phyloP scores from a whole-genome alignment of 768 basidiomycete genomes.

The Amylocystis lapponica region DNA sequence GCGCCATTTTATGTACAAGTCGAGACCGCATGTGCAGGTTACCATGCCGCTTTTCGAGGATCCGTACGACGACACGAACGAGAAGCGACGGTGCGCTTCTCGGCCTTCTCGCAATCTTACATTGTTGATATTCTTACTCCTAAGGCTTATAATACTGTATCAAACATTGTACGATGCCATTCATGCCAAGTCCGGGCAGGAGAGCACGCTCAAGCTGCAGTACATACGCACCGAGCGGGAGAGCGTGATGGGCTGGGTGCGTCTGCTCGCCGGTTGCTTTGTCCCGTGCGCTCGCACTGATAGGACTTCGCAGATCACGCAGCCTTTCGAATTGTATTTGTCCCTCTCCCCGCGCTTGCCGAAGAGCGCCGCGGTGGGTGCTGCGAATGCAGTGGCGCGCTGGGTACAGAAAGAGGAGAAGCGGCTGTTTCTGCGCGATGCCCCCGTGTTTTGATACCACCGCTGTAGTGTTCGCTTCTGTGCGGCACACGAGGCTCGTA shows the following conservation, averaged over 20 bases:
- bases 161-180: slow-evolving; percentile 84
- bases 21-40: slow-evolving; percentile 81
- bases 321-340: slow-evolving; percentile 89
- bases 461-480: no score
- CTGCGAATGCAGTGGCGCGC: slow-evolving; percentile 82
- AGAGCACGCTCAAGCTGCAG: slow-evolving; percentile 75
- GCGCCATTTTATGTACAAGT: slow-evolving; percentile 94
- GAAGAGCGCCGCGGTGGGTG: slow-evolving; percentile 81
- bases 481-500: no score
- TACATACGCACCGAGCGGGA: slow-evolving; percentile 84
- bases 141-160: slow-evolving; percentile 80
- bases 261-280: slow-evolving; percentile 27
- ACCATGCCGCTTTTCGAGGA: slow-evolving; percentile 84
- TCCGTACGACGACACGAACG: slow-evolving; percentile 62
- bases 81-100: slow-evolving; percentile 51
- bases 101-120: no score
- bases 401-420: slow-evolving; percentile 92
- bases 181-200: slow-evolving; percentile 85
- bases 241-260: slow-evolving; percentile 91
- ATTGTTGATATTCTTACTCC: slow-evolving; percentile 6
- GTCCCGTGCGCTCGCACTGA: background rate
- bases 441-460: slow-evolving; percentile 83
- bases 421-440: slow-evolving; percentile 77
- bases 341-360: slow-evolving; percentile 77
- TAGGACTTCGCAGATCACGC: slow-evolving; percentile 62